A percentile compares a stretch with the other conserved stretches of the same genome.
Conservation (phyloP, 2,329 filamentous ascomycete genomes). For the Aspergillus sp. region DNA sequence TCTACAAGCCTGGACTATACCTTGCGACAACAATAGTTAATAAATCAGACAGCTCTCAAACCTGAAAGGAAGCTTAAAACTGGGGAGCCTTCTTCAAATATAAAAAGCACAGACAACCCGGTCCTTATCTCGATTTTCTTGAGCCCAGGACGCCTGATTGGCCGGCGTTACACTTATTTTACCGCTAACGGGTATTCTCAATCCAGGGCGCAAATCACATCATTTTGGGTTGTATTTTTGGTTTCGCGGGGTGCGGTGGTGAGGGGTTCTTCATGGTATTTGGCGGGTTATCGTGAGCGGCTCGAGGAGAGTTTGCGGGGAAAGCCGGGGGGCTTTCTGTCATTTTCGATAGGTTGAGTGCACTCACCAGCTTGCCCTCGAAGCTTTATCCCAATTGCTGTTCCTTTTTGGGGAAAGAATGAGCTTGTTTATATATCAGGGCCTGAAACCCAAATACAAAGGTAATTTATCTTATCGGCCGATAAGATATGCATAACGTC, state of each 20-base stretch:
- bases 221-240: constrained; percentile 6
- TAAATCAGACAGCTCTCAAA: not conserved
- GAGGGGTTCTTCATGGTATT: not conserved
- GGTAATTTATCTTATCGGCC: constrained; percentile 12
- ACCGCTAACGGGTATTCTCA: constrained; percentile 9
- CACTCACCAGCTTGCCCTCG: not conserved
- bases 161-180: not conserved
- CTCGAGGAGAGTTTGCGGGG: not conserved
- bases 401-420: not conserved
- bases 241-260: not conserved
- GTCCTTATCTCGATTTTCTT: not conserved
- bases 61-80: not conserved
- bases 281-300: not conserved
- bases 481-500: constrained; percentile 1
- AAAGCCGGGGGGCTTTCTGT: not conserved
- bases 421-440: not conserved
- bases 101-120: not conserved
- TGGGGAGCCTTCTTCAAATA: not conserved
- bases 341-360: not conserved
- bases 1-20: not conserved
- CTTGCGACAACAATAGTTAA: not conserved
- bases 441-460: not conserved
- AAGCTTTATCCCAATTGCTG: not conserved
- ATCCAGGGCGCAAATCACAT: constrained; percentile 9
- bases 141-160: not conserved